Evolutionary conservation across 2,329 filamentous ascomycete genomes (phyloP).

Genomic region (Colletotrichum truncatum): DNA sequence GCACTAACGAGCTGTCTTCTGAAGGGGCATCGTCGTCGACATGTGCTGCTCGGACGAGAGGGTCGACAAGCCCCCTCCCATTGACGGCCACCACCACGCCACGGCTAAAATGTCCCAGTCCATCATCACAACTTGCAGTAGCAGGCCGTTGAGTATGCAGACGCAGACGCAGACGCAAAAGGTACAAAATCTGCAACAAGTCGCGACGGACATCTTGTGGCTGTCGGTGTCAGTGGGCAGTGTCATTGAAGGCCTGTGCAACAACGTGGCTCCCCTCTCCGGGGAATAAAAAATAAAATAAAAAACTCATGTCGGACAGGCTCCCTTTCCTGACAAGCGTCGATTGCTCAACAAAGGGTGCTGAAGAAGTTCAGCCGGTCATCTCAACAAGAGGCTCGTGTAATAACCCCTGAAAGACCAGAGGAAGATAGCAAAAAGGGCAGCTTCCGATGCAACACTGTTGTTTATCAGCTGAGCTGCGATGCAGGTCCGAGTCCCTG

Average conservation of each 20-base stretch:
- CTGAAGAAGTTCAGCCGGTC: slow-evolving; percentile 20
- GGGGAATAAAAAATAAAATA: background rate
- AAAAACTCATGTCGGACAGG: slow-evolving; percentile 1
- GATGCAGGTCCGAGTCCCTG: slow-evolving; percentile 19
- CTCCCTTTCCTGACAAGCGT: slow-evolving; percentile 23
- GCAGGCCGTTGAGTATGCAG: slow-evolving; percentile 13
- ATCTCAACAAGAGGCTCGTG: slow-evolving; percentile 25
- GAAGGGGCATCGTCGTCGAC: too few relatives aligned
- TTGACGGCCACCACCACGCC: background rate
- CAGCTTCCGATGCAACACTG: slow-evolving; percentile 8
- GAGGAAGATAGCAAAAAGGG: background rate
- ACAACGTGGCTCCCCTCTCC: slow-evolving; percentile 4
- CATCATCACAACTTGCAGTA: slow-evolving; percentile 4
- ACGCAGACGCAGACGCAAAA: background rate
- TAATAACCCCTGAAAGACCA: slow-evolving; percentile 15
- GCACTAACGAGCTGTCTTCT: slow-evolving; percentile 10
- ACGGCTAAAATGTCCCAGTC: too few relatives aligned
- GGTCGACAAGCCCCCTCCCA: background rate
- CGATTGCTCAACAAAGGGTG: slow-evolving; percentile 7
- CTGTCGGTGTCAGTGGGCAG: background rate
- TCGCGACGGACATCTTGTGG: background rate
- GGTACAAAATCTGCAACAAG: background rate
- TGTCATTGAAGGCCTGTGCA: slow-evolving; percentile 14
- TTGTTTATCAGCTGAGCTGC: slow-evolving; percentile 18
- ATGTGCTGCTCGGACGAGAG: slow-evolving; percentile 19